phyloP scores from a whole-genome alignment of 257 asterid species.

The Nicotiana benthamiana region DNA sequence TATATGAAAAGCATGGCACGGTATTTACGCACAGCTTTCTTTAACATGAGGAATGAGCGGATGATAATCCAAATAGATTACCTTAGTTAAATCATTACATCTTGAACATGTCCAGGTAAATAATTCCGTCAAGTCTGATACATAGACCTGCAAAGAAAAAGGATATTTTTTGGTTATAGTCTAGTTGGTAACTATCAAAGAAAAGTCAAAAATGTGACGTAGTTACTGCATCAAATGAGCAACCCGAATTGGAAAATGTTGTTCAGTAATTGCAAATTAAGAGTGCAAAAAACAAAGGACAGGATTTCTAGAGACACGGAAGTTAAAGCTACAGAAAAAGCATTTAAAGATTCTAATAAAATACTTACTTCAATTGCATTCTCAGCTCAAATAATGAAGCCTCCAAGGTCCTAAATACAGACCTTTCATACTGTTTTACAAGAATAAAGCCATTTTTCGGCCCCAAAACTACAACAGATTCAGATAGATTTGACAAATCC shows the following conservation, averaged over 20 bases:
- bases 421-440: background rate
- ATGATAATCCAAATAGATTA: constrained; percentile 12
- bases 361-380: background rate
- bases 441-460: constrained; percentile 1
- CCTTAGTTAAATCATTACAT: constrained; percentile 78
- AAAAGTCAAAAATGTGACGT: background rate
- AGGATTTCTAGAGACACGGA: background rate
- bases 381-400: background rate
- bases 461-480: background rate
- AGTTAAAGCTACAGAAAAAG: background rate
- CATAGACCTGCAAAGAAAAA: constrained; percentile 62
- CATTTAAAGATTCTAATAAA: background rate
- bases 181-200: background rate
- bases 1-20: background rate
- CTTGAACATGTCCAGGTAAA: constrained; percentile 97
- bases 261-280: background rate
- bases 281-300: background rate
- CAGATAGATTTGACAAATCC: constrained; percentile 4
- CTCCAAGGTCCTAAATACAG: background rate
- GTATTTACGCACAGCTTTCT: background rate
- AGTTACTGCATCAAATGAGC: background rate
- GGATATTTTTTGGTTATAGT: background rate
- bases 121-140: constrained; percentile 77
- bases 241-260: background rate
- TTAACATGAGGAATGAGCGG: no score